Conservation (phyloP, 495 filamentous ascomycete genomes). For the Podospora tetraspora region DNA sequence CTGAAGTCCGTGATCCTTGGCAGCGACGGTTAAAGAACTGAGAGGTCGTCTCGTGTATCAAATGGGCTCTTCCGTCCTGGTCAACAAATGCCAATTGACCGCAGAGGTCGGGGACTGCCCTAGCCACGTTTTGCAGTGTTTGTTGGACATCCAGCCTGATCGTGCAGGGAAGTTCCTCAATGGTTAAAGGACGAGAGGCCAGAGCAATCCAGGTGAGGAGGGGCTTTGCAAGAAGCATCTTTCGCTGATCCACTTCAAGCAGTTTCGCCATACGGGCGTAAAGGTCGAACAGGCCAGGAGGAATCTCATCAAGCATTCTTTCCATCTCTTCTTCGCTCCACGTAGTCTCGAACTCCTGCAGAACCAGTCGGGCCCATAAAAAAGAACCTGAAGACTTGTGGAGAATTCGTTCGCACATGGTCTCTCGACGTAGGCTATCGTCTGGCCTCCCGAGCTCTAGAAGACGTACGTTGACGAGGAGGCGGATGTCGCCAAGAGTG, state of each 20-base stretch:
- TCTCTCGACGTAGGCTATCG: conserved; percentile 8
- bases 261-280: conserved; percentile 25
- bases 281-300: conserved; percentile 19
- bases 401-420: conserved; percentile 30
- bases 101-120: conserved; percentile 27
- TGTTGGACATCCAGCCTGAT: conserved; percentile 29
- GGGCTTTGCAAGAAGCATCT: conserved; percentile 18
- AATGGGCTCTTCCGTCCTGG: conserved; percentile 17
- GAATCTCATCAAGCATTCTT: conserved; percentile 22
- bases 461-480: conserved; percentile 20
- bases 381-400: conserved; percentile 31
- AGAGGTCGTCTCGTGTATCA: conserved; percentile 33
- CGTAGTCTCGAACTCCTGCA: conserved; percentile 25
- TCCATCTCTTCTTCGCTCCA: conserved; percentile 30
- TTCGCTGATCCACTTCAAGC: conserved; percentile 20
- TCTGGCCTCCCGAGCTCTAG: conserved; percentile 19
- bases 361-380: conserved; percentile 31
- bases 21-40: conserved; percentile 30
- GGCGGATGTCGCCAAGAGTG: conserved; percentile 27
- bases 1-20: conserved; percentile 5
- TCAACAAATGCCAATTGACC: conserved; percentile 30
- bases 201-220: conserved; percentile 29
- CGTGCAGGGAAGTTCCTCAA: conserved; percentile 23
- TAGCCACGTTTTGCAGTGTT: conserved; percentile 22
- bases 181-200: conserved; percentile 24